Evolutionary conservation across 441 rosid genomes (phyloP).

Genomic region (Erodium moschatum): DNA sequence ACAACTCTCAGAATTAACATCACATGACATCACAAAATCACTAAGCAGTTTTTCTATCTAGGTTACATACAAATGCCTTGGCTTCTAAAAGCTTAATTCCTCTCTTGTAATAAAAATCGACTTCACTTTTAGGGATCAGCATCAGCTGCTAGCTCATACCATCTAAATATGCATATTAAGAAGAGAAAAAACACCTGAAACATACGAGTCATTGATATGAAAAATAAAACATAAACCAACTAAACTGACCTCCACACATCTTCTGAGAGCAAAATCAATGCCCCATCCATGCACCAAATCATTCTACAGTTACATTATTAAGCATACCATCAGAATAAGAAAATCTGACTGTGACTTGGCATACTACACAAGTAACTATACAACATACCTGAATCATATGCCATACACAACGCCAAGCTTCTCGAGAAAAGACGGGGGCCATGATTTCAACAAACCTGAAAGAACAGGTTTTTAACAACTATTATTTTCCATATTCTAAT

Average conservation of each 20-base stretch:
- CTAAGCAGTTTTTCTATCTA: neutral
- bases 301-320: slow-evolving; percentile 33
- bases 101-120: neutral
- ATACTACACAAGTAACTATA: neutral
- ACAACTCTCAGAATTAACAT: neutral
- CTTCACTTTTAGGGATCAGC: neutral
- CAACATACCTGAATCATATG: slow-evolving; percentile 71
- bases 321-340: slow-evolving; percentile 4
- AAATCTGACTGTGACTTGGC: slow-evolving; percentile 2
- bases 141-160: neutral
- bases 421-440: slow-evolving; percentile 88
- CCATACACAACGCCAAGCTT: slow-evolving; percentile 96
- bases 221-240: neutral
- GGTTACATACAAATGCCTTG: neutral
- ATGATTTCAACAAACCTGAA: slow-evolving; percentile 88
- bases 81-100: neutral
- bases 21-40: too few species aligned
- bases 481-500: too few species aligned
- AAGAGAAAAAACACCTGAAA: neutral
- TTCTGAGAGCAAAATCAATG: slow-evolving; percentile 64
- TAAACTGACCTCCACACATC: slow-evolving; percentile 48
- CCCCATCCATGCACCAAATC: slow-evolving; percentile 84
- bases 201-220: neutral
- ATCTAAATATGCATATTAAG: neutral
- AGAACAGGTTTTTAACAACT: slow-evolving; percentile 8